These are phyloP conservation scores for Fusarium sp. DNA, from an alignment of 2,329 filamentous ascomycete species.

Conservation along the genomic window DNA sequence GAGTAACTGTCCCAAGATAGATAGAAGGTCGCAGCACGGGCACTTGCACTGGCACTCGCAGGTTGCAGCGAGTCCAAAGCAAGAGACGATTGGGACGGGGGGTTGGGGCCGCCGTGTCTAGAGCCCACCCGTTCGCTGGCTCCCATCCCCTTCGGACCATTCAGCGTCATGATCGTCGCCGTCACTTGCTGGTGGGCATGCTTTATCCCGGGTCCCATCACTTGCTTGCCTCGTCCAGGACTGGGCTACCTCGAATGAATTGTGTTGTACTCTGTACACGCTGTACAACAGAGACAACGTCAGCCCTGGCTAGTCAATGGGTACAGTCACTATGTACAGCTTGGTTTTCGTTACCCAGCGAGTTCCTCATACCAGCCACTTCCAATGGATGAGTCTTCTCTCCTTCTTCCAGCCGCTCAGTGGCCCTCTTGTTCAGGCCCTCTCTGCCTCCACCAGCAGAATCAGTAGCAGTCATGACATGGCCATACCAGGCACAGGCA, in stretches of 20 bases:
- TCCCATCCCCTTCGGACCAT: constrained; percentile 28
- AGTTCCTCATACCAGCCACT: constrained; percentile 13
- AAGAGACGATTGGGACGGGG: constrained; percentile 19
- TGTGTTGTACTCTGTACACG: constrained; percentile 16
- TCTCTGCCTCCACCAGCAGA: constrained; percentile 6
- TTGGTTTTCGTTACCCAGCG: neutral
- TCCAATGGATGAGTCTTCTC: neutral
- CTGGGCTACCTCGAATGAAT: constrained; percentile 3
- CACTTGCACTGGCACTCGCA: constrained; percentile 1
- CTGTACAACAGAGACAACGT: constrained; percentile 25
- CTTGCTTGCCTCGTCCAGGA: constrained; percentile 22
- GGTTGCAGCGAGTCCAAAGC: constrained; percentile 20
- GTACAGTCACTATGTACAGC: neutral
- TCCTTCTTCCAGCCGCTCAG: constrained; percentile 15
- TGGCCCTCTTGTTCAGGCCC: constrained; percentile 18
- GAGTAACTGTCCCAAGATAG: constrained; percentile 18
- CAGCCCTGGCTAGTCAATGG: constrained; percentile 6
- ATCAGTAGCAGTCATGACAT: neutral
- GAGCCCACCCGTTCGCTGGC: constrained; percentile 42
- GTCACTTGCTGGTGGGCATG: constrained; percentile 29
- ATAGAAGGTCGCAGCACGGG: constrained; percentile 10
- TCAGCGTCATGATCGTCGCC: constrained; percentile 41
- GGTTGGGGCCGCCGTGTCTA: constrained; percentile 28
- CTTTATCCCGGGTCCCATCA: constrained; percentile 28
- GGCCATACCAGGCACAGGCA: constrained; percentile 4